Evolutionary conservation across 73 alveolate genomes (phyloP).

Genomic region (Paramecium sonneborni): DNA sequence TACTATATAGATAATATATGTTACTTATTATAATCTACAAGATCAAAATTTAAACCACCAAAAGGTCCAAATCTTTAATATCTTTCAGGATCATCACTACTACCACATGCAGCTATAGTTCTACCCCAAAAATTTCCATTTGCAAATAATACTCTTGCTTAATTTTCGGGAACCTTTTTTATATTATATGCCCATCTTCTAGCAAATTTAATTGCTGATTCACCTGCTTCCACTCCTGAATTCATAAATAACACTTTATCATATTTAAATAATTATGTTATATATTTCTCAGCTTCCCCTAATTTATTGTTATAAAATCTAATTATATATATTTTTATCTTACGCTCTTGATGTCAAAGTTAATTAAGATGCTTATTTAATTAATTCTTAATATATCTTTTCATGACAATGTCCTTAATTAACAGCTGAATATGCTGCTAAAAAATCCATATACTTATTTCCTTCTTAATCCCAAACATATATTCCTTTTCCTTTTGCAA

Average conservation of each 20-base stretch:
- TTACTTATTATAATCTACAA: conserved; percentile 80
- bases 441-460: conserved; percentile 86
- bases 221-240: conserved; percentile 97
- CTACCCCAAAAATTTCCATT: conserved; percentile 96
- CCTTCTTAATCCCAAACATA: conserved; percentile 91
- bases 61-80: conserved; percentile 91
- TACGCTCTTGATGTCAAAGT: conserved; percentile 88
- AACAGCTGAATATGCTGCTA: conserved; percentile 93
- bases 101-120: conserved; percentile 91
- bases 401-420: conserved; percentile 98
- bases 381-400: conserved; percentile 83
- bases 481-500: conserved; percentile 74
- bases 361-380: conserved; percentile 82
- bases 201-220: conserved; percentile 92
- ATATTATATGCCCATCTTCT: conserved; percentile 96
- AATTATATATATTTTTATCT: neutral
- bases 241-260: conserved; percentile 91
- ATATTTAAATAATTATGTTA: conserved; percentile 83
- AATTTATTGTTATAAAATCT: conserved; percentile 81
- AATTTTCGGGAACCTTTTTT: conserved; percentile 84
- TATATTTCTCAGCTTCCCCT: conserved; percentile 78
- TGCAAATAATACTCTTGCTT: conserved; percentile 80
- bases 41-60: conserved; percentile 86
- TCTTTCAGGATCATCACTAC: conserved; percentile 88
- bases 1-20: neutral